These are phyloP conservation scores for Senecio squalidus DNA, from an alignment of 140 eudicot genomes.

Conservation along the genomic window DNA sequence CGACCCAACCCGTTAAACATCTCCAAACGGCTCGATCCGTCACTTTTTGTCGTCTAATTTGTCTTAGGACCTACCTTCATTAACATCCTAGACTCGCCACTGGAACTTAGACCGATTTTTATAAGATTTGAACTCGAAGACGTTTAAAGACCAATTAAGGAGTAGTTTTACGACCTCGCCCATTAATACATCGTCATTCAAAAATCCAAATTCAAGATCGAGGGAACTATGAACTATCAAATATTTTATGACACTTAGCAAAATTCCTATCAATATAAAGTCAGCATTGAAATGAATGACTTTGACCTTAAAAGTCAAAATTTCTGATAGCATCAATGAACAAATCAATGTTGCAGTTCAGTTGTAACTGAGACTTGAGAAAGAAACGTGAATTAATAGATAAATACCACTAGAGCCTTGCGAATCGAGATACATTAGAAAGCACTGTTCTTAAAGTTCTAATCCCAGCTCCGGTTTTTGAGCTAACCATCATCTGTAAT, in stretches of 20 bases:
- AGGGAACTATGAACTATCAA: not conserved
- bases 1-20: too few species aligned
- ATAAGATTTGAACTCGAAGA: not conserved
- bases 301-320: conserved; percentile 13
- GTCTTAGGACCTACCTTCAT: too few species aligned
- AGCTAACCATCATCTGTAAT: conserved; percentile 96
- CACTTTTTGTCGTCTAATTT: too few species aligned
- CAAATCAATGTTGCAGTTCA: too few species aligned
- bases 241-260: too few species aligned
- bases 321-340: not conserved
- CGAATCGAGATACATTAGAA: conserved; percentile 61
- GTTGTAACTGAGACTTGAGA: not conserved
- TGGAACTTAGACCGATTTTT: not conserved
- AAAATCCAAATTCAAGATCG: conserved; percentile 3
- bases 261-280: too few species aligned
- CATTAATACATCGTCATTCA: conserved; percentile 5
- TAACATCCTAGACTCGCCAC: too few species aligned
- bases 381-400: conserved; percentile 5
- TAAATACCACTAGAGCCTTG: conserved; percentile 36
- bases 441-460: conserved; percentile 80
- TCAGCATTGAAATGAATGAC: not conserved
- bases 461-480: conserved; percentile 88
- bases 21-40: too few species aligned
- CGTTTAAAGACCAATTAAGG: conserved; percentile 8
- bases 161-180: conserved; percentile 18